phyloP scores from a whole-genome alignment of 768 basidiomycete genomes.

The Mycena amicta region DNA sequence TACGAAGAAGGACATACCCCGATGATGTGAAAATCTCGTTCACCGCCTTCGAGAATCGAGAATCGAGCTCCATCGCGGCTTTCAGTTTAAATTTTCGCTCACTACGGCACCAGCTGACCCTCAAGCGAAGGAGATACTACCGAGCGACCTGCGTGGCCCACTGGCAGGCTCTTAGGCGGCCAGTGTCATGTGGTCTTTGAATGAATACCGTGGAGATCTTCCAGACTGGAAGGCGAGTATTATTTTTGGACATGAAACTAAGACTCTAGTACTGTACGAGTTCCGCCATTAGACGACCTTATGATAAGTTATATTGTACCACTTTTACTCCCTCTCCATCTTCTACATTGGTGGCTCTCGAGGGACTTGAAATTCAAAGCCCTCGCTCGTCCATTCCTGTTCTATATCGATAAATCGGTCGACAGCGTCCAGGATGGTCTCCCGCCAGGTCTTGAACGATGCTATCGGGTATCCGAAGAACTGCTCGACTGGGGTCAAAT shows the following conservation, averaged over 20 bases:
- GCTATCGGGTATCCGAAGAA: slow-evolving; percentile 17
- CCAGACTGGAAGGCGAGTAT: too few relatives aligned
- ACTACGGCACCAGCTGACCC: slow-evolving; percentile 1
- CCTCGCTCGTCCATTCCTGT: slow-evolving; percentile 15
- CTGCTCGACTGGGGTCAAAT: slow-evolving; percentile 18
- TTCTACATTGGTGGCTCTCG: background rate
- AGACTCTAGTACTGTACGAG: too few relatives aligned
- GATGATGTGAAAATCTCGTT: slow-evolving; percentile 7
- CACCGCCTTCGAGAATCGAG: slow-evolving; percentile 1
- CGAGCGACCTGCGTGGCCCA: too few relatives aligned
- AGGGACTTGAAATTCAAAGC: slow-evolving; percentile 4
- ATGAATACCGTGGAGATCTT: too few relatives aligned
- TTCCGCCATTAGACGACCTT: too few relatives aligned
- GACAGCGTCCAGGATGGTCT: slow-evolving; percentile 17
- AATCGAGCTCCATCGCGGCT: too few relatives aligned
- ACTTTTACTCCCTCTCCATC: too few relatives aligned
- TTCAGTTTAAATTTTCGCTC: slow-evolving; percentile 3
- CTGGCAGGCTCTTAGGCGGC: too few relatives aligned
- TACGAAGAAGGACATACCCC: slow-evolving; percentile 5
- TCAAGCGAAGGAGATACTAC: slow-evolving; percentile 2
- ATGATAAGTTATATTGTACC: too few relatives aligned
- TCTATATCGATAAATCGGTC: slow-evolving; percentile 16
- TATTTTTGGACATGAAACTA: too few relatives aligned
- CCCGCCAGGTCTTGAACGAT: slow-evolving; percentile 9
- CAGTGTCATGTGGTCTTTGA: too few relatives aligned